Evolutionary conservation across 495 filamentous ascomycete genomes (phyloP).

Genomic region (Hypoxylon rickii): DNA sequence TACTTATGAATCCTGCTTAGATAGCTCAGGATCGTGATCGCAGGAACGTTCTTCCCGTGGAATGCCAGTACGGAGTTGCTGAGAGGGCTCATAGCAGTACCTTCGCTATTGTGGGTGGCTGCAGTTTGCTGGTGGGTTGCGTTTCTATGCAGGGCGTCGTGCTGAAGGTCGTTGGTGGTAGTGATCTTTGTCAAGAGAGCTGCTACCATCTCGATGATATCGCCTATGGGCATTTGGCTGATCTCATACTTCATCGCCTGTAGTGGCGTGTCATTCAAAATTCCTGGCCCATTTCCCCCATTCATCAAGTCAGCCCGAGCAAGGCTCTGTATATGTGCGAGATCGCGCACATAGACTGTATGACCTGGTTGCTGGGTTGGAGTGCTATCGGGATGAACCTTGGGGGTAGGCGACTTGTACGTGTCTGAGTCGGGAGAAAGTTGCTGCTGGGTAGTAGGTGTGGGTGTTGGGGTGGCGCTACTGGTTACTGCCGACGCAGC

Average conservation of each 20-base stretch:
- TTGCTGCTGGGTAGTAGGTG: constrained; percentile 47
- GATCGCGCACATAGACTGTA: constrained; percentile 76
- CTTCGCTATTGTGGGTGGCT: constrained; percentile 58
- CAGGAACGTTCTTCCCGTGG: constrained; percentile 97
- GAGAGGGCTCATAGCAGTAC: constrained; percentile 70
- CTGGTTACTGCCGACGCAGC: constrained; percentile 37
- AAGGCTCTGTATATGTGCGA: constrained; percentile 88
- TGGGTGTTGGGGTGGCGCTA: constrained; percentile 40
- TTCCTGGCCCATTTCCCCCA: constrained; percentile 49
- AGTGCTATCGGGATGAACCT: constrained; percentile 32
- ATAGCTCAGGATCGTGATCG: constrained; percentile 96
- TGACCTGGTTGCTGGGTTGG: constrained; percentile 40
- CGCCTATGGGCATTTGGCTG: constrained; percentile 93
- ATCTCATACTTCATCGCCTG: constrained; percentile 82
- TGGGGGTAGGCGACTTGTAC: constrained; percentile 27
- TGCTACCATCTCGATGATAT: constrained; percentile 99
- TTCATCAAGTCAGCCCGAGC: constrained; percentile 73
- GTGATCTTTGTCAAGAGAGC: constrained; percentile 98
- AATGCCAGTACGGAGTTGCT: constrained; percentile 96
- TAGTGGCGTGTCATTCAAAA: constrained; percentile 52
- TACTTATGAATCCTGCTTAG: constrained; percentile 97
- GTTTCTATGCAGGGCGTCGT: constrained; percentile 66
- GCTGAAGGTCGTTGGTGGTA: constrained; percentile 92
- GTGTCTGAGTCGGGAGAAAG: constrained; percentile 66
- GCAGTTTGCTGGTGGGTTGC: constrained; percentile 53